phyloP scores from a whole-genome alignment of 768 basidiomycete genomes.

The Boletales sp. region DNA sequence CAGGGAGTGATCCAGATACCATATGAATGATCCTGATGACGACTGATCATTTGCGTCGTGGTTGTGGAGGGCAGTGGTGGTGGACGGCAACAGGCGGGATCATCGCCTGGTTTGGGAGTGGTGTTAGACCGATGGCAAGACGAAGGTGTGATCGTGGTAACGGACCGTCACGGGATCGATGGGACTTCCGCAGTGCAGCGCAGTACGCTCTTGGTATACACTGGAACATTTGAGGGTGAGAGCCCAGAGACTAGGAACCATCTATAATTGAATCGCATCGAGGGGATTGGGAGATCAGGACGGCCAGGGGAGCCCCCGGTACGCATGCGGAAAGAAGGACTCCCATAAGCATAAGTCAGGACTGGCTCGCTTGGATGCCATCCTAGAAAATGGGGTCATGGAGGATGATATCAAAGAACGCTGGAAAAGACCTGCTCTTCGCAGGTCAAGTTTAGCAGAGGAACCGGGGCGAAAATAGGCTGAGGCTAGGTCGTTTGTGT shows the following conservation, averaged over 20 bases:
- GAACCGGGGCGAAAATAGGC: neutral
- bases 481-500: neutral
- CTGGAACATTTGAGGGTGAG: neutral
- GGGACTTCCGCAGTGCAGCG: neutral
- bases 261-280: neutral
- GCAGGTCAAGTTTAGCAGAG: neutral
- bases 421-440: neutral
- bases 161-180: constrained; percentile 3
- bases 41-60: neutral
- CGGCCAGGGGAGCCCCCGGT: neutral
- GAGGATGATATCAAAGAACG: neutral
- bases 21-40: neutral
- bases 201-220: neutral
- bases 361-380: too few relatives aligned
- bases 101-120: neutral
- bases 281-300: neutral
- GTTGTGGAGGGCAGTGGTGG: neutral
- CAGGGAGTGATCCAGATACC: neutral
- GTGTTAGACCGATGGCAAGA: neutral
- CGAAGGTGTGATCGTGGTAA: neutral
- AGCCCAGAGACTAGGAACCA: neutral
- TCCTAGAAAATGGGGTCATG: neutral
- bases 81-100: neutral
- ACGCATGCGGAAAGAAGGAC: neutral
- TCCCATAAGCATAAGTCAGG: too few relatives aligned